phyloP scores from a whole-genome alignment of 2,329 filamentous ascomycete genomes.

The Phyllosticta citriasiana region DNA sequence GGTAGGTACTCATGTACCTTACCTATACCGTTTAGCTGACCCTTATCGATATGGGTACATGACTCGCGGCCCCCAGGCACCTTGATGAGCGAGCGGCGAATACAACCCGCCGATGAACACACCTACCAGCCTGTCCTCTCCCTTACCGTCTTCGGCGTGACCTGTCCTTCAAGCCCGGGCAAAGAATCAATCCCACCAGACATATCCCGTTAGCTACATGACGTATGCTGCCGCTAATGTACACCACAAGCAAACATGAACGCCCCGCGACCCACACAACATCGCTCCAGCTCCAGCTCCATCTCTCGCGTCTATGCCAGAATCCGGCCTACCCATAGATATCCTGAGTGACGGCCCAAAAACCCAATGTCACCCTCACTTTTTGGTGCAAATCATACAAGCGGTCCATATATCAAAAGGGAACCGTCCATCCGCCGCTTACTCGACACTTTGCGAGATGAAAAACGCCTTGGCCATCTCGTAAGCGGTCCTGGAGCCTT shows the following conservation, averaged over 20 bases:
- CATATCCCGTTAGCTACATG: background rate
- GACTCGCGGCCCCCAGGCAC: background rate
- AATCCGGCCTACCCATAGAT: background rate
- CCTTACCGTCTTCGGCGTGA: background rate
- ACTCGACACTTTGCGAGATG: conserved; percentile 33
- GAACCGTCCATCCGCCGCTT: background rate
- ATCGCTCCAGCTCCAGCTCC: no score
- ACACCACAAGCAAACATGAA: background rate
- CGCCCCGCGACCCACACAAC: background rate
- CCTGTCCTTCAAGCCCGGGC: no score
- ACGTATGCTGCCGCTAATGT: background rate
- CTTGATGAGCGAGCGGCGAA: background rate
- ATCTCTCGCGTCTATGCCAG: background rate
- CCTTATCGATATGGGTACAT: background rate
- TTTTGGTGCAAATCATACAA: background rate
- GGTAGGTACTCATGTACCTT: no score
- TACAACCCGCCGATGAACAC: background rate
- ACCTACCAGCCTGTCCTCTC: background rate
- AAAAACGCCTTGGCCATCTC: conserved; percentile 62
- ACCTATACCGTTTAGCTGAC: background rate
- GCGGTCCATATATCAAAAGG: background rate
- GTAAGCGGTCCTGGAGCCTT: conserved; percentile 47
- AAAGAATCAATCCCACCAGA: no score
- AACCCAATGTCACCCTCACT: background rate
- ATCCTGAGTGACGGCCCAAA: background rate